These are phyloP conservation scores for Pythium diclinum DNA, from an alignment of 352 stramenopile genomes.

Conservation along the genomic window DNA sequence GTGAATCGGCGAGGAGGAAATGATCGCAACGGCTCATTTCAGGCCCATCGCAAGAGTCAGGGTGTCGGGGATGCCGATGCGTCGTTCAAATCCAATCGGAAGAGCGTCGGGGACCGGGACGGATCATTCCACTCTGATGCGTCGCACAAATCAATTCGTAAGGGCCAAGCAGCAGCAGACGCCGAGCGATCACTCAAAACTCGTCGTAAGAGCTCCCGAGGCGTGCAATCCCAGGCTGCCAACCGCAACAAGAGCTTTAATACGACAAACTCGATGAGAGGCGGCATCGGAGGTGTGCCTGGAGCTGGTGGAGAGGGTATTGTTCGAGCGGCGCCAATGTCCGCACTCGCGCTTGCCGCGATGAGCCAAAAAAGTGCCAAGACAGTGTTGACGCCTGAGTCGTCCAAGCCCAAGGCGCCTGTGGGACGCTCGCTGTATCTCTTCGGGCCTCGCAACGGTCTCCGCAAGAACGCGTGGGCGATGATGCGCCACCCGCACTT, in stretches of 20 bases:
- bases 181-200: not conserved
- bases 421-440: constrained; percentile 33
- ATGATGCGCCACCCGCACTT: constrained; percentile 57
- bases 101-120: not conserved
- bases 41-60: not conserved
- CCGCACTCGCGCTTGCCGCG: constrained; percentile 20
- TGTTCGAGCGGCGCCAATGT: constrained; percentile 16
- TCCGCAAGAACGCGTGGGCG: constrained; percentile 37
- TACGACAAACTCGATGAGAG: not conserved
- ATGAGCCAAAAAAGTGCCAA: constrained; percentile 28
- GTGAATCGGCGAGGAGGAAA: not conserved
- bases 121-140: not conserved
- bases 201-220: not conserved
- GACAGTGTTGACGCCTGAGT: constrained; percentile 10
- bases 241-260: not conserved
- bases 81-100: not conserved
- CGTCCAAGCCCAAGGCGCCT: constrained; percentile 14
- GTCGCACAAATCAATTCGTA: not conserved
- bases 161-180: not conserved
- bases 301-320: not conserved
- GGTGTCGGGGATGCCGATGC: not conserved
- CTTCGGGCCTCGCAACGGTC: constrained; percentile 31
- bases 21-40: not conserved
- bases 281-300: not conserved
- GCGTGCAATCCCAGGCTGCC: not conserved